Base-by-base conservation (phyloP, 345 rosid species). In the Rubroshorea leprosula region DNA sequence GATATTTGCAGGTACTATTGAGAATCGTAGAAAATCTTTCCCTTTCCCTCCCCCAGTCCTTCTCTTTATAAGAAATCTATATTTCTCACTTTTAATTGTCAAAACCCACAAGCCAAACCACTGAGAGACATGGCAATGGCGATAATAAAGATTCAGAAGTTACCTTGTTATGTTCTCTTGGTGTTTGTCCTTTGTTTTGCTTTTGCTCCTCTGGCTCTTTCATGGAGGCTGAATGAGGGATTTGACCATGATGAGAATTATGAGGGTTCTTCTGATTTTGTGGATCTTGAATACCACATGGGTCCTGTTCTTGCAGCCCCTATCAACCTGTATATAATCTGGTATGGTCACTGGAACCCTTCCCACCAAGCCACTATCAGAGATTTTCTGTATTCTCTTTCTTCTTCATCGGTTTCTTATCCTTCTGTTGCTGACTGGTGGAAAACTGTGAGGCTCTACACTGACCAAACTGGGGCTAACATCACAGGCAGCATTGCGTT, bases 401-500 rank as follows among this genome's bases (percentile, higher is more conserved):
- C 87, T 51, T 66, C 78, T 25, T 58, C 63, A 44, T 49, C 88
- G 19, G 63, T 75, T 39, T 46, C 83, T 11, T 72, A 73, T 54
- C 91, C 87, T 55, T 80, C 83, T 1, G 83, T 84, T 14, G 54
- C 87, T 19, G 82, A 78, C 54, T 85, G 91, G 84, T 85, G 91
- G 91, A 58, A 41, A 60, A 78, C 78, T 0, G 72, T 78, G 15
- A 66, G 77, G 49, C 80, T 85, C 41, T 82, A 80, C 67, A 80
- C 81, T 0, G 91, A 85, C 57, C 88, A 85, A 67, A 76, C 85
- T 0, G 84, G 81, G 35, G 70, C 87, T 15, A 85, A 85, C 63
- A 74, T 85, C 59, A 78, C 86, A 0, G 69, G 64, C 4, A 62
- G 21, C 65, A 31, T 82, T 14, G 29, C 39, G 23, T 74, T 85